Percentiles rank a stretch among this genome's conserved stretches.
phyloP scores from a whole-genome alignment of 1,284 basidiomycete species.

The Irpex sp. region DNA sequence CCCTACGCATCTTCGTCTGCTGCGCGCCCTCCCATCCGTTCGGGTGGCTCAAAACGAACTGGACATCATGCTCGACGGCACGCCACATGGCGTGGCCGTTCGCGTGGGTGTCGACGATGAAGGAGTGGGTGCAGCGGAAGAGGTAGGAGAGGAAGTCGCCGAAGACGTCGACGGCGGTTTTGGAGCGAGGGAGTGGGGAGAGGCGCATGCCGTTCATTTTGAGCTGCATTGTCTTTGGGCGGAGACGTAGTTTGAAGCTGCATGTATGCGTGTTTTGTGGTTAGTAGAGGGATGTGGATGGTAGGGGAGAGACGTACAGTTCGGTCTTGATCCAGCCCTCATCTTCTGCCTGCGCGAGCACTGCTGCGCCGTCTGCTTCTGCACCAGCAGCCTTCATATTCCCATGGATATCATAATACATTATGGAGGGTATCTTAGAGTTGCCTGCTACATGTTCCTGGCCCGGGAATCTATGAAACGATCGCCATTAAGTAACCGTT shows the following conservation, averaged over 20 bases:
- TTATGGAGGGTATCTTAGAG: slow-evolving; percentile 73
- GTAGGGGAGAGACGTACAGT: slow-evolving; percentile 42
- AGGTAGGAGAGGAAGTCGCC: slow-evolving; percentile 75
- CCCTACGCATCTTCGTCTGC: slow-evolving; percentile 71
- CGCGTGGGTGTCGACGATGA: slow-evolving; percentile 73
- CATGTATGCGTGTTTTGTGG: not conserved
- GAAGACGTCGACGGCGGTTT: slow-evolving; percentile 68
- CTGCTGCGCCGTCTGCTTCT: slow-evolving; percentile 62
- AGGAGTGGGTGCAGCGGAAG: slow-evolving; percentile 65
- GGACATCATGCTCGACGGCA: slow-evolving; percentile 59
- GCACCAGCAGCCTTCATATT: slow-evolving; percentile 68
- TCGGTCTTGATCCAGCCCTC: slow-evolving; percentile 72
- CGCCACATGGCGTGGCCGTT: slow-evolving; percentile 63
- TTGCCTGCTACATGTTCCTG: slow-evolving; percentile 83
- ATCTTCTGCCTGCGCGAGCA: slow-evolving; percentile 63
- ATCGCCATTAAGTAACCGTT: not conserved
- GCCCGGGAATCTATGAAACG: slow-evolving; percentile 60
- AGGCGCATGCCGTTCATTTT: slow-evolving; percentile 80
- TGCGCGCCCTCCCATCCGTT: slow-evolving; percentile 83
- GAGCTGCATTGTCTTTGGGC: slow-evolving; percentile 70
- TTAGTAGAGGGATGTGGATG: not conserved
- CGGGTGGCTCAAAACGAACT: slow-evolving; percentile 73
- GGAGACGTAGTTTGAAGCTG: slow-evolving; percentile 75
- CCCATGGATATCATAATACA: slow-evolving; percentile 66
- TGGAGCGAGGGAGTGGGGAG: slow-evolving; percentile 57